Percentiles rank a stretch among this genome's conserved stretches.
phyloP scores from a whole-genome alignment of 2,329 filamentous ascomycete species.

The Colletotrichum sp. region DNA sequence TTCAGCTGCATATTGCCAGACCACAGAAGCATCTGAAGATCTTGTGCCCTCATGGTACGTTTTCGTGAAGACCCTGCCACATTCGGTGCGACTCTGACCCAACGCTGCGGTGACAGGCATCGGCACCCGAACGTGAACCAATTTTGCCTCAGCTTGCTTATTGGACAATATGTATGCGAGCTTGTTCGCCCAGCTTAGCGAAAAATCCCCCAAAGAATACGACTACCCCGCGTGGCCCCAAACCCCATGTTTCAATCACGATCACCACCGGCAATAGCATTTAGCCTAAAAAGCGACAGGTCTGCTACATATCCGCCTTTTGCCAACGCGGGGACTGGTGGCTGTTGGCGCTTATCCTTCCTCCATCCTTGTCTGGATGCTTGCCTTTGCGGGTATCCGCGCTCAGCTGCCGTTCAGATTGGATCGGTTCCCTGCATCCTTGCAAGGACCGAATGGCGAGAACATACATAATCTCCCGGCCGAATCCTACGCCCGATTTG shows the following conservation, averaged over 20 bases:
- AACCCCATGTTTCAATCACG: background rate
- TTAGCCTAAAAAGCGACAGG: conserved; percentile 3
- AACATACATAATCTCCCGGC: background rate
- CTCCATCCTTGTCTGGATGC: background rate
- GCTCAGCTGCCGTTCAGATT: background rate
- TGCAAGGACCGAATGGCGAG: background rate
- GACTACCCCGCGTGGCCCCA: conserved; percentile 11
- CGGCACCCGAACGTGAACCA: background rate
- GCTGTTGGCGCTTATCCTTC: background rate
- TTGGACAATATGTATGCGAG: background rate
- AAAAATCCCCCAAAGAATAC: background rate
- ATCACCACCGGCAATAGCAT: conserved; percentile 9
- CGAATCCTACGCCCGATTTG: background rate
- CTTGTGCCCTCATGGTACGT: background rate
- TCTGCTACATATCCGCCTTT: background rate
- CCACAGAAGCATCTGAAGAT: background rate
- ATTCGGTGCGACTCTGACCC: background rate
- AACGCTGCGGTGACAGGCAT: background rate
- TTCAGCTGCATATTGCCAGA: background rate
- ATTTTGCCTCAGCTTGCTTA: background rate
- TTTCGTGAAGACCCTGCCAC: background rate
- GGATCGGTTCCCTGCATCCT: background rate
- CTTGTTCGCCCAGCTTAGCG: background rate
- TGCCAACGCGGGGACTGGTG: background rate
- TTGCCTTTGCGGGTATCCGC: background rate